Evolutionary conservation across 768 basidiomycete species (phyloP).

Genomic region (Lactarius psammicola): DNA sequence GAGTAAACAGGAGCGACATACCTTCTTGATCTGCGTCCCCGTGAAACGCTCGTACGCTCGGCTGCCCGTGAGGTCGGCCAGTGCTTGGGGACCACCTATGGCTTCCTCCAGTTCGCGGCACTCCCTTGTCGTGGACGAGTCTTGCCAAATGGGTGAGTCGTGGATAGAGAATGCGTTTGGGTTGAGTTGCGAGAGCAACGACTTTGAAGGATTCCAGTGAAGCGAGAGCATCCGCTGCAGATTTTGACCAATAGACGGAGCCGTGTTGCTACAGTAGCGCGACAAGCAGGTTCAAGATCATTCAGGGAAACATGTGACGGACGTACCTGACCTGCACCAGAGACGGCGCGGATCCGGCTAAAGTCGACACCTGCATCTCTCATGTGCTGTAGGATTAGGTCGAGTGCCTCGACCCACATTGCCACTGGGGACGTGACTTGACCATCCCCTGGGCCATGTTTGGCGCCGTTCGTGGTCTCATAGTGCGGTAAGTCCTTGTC

Average conservation of each 20-base stretch:
- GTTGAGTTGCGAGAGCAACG: slow-evolving; percentile 58
- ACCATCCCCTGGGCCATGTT: slow-evolving; percentile 61
- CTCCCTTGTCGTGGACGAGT: slow-evolving; percentile 78
- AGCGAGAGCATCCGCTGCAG: slow-evolving; percentile 51
- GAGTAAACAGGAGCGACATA: slow-evolving; percentile 35
- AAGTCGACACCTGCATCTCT: slow-evolving; percentile 59
- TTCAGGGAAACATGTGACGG: neutral
- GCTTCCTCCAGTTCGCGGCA: slow-evolving; percentile 65
- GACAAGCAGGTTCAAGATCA: slow-evolving; percentile 5
- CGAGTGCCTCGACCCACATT: slow-evolving; percentile 86
- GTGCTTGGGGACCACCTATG: slow-evolving; percentile 65
- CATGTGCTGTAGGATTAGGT: slow-evolving; percentile 67
- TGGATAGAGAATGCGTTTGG: slow-evolving; percentile 65
- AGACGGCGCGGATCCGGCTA: slow-evolving; percentile 57
- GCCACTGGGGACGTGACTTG: slow-evolving; percentile 78
- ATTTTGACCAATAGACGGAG: slow-evolving; percentile 75
- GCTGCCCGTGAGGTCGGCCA: slow-evolving; percentile 78
- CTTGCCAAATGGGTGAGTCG: slow-evolving; percentile 86
- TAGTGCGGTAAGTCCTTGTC: slow-evolving; percentile 74
- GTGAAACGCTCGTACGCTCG: slow-evolving; percentile 88
- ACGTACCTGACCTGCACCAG: slow-evolving; percentile 75
- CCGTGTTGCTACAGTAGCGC: slow-evolving; percentile 67
- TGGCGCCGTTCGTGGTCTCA: slow-evolving; percentile 63
- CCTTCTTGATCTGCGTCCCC: slow-evolving; percentile 78
- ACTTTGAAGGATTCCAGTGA: slow-evolving; percentile 49